Evolutionary conservation across 192 early-diverging fungal species (phyloP).

Genomic region (Entrophospora sp.): DNA sequence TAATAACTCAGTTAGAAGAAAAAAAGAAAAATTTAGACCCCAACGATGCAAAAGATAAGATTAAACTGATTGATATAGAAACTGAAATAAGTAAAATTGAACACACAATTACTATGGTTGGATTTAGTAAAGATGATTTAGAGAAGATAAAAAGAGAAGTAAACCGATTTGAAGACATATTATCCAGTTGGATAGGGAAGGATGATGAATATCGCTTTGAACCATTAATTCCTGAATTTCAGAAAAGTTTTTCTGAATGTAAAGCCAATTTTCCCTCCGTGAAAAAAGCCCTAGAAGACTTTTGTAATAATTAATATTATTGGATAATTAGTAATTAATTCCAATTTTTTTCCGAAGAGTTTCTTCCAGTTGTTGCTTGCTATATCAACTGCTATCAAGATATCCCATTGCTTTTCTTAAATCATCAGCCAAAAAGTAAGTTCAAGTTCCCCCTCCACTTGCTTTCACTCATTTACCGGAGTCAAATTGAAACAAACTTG

Average conservation of each 20-base stretch:
- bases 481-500: not conserved
- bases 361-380: not conserved
- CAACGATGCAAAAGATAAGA: not conserved
- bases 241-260: not conserved
- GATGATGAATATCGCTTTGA: not conserved
- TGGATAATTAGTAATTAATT: not conserved
- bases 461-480: not conserved
- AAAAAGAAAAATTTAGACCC: not conserved
- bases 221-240: not conserved
- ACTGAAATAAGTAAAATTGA: not conserved
- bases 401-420: constrained; percentile 3
- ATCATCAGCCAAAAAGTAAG: not conserved
- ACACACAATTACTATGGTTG: not conserved
- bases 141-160: not conserved
- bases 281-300: not conserved
- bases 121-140: not conserved
- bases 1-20: not conserved
- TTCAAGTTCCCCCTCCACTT: not conserved
- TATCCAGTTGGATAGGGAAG: not conserved
- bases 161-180: not conserved
- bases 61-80: not conserved
- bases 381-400: not conserved
- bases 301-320: not conserved
- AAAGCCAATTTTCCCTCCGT: not conserved
- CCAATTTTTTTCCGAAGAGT: not conserved